Evolutionary conservation across 2,329 filamentous ascomycete genomes (phyloP).

Genomic region (Fusarium citri): DNA sequence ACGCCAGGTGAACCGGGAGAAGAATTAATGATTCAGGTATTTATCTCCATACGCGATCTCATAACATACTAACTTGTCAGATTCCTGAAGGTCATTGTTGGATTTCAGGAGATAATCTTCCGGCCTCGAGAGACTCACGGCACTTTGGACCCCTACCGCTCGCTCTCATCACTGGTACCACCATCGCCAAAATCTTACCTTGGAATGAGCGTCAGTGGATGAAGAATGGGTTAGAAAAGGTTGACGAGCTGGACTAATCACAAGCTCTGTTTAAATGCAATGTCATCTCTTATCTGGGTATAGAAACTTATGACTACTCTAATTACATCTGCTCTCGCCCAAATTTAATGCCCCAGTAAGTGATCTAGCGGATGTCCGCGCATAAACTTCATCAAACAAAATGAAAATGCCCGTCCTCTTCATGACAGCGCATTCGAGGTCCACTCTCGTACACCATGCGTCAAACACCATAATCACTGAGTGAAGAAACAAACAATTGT

Average conservation of each 20-base stretch:
- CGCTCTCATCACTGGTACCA: constrained; percentile 85
- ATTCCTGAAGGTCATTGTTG: constrained; percentile 94
- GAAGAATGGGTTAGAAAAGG: constrained; percentile 56
- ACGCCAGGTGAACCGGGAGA: constrained; percentile 64
- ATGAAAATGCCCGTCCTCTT: constrained; percentile 36
- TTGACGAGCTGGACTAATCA: constrained; percentile 38
- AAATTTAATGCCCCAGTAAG: constrained; percentile 33
- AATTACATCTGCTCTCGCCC: constrained; percentile 50
- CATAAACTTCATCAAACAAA: constrained; percentile 53
- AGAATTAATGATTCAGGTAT: constrained; percentile 74
- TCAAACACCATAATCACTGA: constrained; percentile 36
- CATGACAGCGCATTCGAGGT: constrained; percentile 15
- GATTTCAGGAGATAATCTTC: constrained; percentile 88
- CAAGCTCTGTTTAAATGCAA: constrained; percentile 35
- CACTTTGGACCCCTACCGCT: constrained; percentile 88
- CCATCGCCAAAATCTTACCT: constrained; percentile 72
- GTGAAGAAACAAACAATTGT: constrained; percentile 21
- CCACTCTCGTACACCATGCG: constrained; percentile 26
- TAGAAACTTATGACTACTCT: constrained; percentile 48
- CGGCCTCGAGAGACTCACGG: constrained; percentile 86
- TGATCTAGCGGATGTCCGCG: constrained; percentile 41
- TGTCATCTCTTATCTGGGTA: constrained; percentile 45
- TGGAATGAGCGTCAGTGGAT: constrained; percentile 65
- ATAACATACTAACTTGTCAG: constrained; percentile 56
- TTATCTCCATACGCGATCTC: no score